Evolutionary conservation across 768 basidiomycete species (phyloP).

Genomic region (Lactarius evosmus): DNA sequence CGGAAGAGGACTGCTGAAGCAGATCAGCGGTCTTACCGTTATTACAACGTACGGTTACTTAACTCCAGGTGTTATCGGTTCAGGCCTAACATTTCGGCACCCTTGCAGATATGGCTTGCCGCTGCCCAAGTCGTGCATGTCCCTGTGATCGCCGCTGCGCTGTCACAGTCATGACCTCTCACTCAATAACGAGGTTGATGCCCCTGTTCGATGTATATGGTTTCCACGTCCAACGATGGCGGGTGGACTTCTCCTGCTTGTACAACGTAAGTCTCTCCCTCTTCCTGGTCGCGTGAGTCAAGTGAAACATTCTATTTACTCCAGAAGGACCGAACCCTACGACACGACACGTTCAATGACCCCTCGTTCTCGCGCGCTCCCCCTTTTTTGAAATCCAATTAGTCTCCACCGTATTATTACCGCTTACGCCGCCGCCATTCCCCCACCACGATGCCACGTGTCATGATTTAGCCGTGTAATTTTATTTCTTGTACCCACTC

Average conservation of each 20-base stretch:
- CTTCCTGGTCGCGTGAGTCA: too few relatives aligned
- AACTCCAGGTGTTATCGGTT: neutral
- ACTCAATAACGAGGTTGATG: neutral
- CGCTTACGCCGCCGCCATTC: neutral
- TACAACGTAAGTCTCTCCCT: neutral
- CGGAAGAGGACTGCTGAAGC: constrained; percentile 19
- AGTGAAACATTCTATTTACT: too few relatives aligned
- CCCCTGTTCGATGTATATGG: too few relatives aligned
- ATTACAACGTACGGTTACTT: constrained; percentile 33
- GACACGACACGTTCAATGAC: neutral
- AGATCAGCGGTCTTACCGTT: constrained; percentile 32
- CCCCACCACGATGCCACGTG: neutral
- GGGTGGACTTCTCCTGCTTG: neutral
- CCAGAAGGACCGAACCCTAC: neutral
- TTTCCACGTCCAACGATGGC: too few relatives aligned
- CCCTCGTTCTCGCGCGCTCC: neutral
- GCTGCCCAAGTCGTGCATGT: constrained; percentile 17
- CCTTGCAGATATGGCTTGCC: constrained; percentile 12
- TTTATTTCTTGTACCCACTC: neutral
- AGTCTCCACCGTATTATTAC: neutral
- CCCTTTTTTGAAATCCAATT: neutral
- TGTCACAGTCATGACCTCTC: neutral
- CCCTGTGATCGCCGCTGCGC: constrained; percentile 4
- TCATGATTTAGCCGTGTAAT: neutral
- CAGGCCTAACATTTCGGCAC: neutral